Evolutionary conservation across 108 stramenopile genomes (phyloP).

Genomic region (Aurantiochytrium sp.): DNA sequence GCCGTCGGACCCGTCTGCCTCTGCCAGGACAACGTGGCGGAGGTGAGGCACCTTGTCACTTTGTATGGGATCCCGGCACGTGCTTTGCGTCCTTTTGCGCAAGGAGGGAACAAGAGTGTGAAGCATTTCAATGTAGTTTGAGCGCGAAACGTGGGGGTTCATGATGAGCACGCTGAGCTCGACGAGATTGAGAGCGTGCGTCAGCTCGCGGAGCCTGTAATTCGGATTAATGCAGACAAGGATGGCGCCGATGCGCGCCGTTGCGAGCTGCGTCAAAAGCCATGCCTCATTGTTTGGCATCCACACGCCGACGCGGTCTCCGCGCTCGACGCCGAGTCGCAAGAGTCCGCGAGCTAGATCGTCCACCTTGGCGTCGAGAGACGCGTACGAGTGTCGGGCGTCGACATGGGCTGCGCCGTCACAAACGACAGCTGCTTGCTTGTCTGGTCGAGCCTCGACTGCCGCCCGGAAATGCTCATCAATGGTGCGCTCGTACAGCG

Average conservation of each 20-base stretch:
- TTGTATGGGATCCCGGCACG: background rate
- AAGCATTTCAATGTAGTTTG: conserved; percentile 18
- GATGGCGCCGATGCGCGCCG: background rate
- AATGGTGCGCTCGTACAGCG: background rate
- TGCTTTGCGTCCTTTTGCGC: background rate
- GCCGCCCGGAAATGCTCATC: background rate
- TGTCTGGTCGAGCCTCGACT: background rate
- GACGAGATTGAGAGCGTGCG: conserved; percentile 18
- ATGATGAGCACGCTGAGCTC: background rate
- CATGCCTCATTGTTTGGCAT: conserved; percentile 20
- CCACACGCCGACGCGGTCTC: conserved; percentile 25
- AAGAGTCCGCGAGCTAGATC: background rate
- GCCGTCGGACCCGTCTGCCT: background rate
- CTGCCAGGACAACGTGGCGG: background rate
- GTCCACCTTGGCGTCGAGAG: background rate
- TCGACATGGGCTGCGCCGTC: background rate
- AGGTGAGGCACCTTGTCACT: background rate
- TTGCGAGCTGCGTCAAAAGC: background rate
- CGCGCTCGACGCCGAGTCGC: background rate
- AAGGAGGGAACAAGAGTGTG: background rate
- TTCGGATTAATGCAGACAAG: conserved; percentile 14
- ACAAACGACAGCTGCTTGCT: background rate
- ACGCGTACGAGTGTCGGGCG: background rate
- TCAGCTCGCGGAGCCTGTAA: conserved; percentile 7
- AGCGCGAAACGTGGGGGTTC: background rate